These are phyloP conservation scores for Phytopythium chamaehyphon DNA, from an alignment of 352 stramenopile genomes.

Conservation along the genomic window DNA sequence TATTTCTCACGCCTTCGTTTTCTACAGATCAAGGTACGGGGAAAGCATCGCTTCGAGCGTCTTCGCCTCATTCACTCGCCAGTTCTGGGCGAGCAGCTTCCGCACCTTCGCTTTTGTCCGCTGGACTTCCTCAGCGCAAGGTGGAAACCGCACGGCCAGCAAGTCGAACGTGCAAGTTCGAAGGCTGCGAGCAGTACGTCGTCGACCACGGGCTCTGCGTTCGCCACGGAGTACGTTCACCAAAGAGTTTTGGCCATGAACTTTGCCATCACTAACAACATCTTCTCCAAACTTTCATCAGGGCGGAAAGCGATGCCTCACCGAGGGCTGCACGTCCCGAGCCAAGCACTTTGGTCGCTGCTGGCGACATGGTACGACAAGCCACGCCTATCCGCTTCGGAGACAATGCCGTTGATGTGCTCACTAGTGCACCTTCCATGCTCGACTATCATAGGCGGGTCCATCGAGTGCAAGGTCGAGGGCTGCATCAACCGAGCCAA, in stretches of 20 bases:
- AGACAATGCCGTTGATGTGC: no score
- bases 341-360: conserved; percentile 71
- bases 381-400: neutral
- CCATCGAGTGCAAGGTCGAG: conserved; percentile 62
- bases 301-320: conserved; percentile 63
- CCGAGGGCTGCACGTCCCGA: conserved; percentile 57
- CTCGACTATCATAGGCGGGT: conserved; percentile 34
- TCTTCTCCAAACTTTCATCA: conserved; percentile 10
- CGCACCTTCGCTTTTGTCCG: neutral
- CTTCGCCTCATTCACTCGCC: neutral
- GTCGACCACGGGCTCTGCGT: conserved; percentile 52
- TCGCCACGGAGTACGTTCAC: conserved; percentile 32
- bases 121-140: conserved; percentile 14
- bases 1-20: neutral
- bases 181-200: conserved; percentile 56
- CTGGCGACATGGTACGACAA: conserved; percentile 57
- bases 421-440: no score
- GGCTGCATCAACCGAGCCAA: conserved; percentile 81
- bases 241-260: neutral
- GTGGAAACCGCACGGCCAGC: conserved; percentile 32
- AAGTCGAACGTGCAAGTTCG: conserved; percentile 46
- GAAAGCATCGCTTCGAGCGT: neutral
- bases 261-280: neutral
- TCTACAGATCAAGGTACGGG: neutral
- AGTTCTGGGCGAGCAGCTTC: neutral